phyloP scores from a whole-genome alignment of 305 asterid genomes.

The Fraxinus sp. region DNA sequence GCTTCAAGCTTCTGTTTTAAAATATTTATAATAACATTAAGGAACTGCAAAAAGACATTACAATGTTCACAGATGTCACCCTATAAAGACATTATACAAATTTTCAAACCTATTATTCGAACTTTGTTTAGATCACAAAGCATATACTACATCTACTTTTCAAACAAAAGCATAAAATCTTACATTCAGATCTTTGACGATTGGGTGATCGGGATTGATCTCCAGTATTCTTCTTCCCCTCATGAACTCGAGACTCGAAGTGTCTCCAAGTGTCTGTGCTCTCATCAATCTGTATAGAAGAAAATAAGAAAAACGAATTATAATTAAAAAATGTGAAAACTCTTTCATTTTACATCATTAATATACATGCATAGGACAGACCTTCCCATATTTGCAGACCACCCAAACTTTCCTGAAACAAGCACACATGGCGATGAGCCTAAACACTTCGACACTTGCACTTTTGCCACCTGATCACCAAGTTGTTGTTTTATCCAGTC shows the following conservation, averaged over 20 bases:
- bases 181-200: constrained; percentile 89
- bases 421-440: no score
- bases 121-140: background rate
- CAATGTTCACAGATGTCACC: background rate
- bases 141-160: background rate
- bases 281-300: constrained; percentile 63
- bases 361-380: no score
- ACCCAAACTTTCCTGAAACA: no score
- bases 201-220: constrained; percentile 94
- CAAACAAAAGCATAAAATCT: constrained; percentile 15
- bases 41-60: background rate
- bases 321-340: no score
- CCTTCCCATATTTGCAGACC: no score
- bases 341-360: no score
- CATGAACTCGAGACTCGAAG: constrained; percentile 92
- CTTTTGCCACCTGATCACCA: no score
- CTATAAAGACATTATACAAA: no score
- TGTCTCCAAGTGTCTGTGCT: constrained; percentile 98
- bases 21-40: no score
- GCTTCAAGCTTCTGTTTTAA: constrained; percentile 35
- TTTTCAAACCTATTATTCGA: background rate
- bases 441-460: no score
- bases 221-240: constrained; percentile 94
- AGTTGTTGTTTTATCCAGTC: no score
- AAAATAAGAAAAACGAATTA: no score